Conservation (phyloP, 2,329 filamentous ascomycete genomes). For the Thielaviopsis ethacetica region DNA sequence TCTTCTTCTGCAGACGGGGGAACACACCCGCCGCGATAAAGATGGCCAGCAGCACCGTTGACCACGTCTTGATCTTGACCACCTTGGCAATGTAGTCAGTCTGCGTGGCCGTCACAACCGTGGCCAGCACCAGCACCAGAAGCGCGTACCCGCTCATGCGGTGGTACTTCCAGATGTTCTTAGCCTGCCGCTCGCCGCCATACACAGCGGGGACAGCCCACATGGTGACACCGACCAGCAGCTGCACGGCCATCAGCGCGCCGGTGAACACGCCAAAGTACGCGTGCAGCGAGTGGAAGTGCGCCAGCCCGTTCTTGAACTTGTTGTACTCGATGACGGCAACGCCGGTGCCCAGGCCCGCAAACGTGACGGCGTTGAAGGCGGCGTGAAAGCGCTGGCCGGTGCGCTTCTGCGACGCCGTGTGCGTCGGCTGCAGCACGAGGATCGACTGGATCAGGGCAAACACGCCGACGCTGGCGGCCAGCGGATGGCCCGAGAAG, state of each 20-base stretch:
- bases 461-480: slow-evolving; percentile 50
- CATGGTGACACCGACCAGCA: slow-evolving; percentile 65
- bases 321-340: slow-evolving; percentile 76
- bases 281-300: slow-evolving; percentile 70
- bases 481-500: slow-evolving; percentile 77
- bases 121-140: slow-evolving; percentile 53
- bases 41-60: slow-evolving; percentile 46
- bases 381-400: slow-evolving; percentile 48
- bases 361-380: slow-evolving; percentile 50
- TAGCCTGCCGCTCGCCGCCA: slow-evolving; percentile 64
- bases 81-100: slow-evolving; percentile 58
- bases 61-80: slow-evolving; percentile 61
- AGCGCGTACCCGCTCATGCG: slow-evolving; percentile 60
- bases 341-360: slow-evolving; percentile 47
- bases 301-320: slow-evolving; percentile 42
- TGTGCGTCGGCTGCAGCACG: slow-evolving; percentile 74
- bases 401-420: slow-evolving; percentile 51
- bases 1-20: slow-evolving; percentile 65
- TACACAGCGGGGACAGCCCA: slow-evolving; percentile 61
- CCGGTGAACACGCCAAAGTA: slow-evolving; percentile 68
- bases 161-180: slow-evolving; percentile 81
- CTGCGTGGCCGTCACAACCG: slow-evolving; percentile 56
- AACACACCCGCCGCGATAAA: slow-evolving; percentile 56
- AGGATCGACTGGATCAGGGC: slow-evolving; percentile 66
- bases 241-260: slow-evolving; percentile 53